Percentiles rank a stretch among this genome's conserved stretches.
Evolutionary conservation across 1,284 basidiomycete genomes (phyloP).

Genomic region (Naganishia sp.): DNA sequence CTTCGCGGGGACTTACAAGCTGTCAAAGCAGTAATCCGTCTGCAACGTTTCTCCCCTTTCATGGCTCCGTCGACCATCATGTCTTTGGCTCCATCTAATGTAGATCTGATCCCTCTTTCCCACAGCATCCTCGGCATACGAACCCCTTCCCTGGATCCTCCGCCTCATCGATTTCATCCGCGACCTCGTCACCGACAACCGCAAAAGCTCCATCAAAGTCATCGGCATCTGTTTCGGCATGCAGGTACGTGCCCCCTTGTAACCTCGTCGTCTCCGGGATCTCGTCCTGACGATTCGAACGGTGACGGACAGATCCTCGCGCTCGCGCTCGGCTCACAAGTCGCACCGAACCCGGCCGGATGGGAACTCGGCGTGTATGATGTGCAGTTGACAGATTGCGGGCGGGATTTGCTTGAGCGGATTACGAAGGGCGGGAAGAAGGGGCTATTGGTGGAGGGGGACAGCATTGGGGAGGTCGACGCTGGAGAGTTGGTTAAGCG

Average conservation of each 20-base stretch:
- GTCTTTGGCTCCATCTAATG: not conserved
- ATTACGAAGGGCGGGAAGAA: not conserved
- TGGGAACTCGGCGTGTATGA: conserved; percentile 59
- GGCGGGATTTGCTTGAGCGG: conserved; percentile 53
- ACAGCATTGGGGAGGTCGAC: conserved; percentile 32
- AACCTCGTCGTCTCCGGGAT: too few species aligned
- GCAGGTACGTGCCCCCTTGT: conserved; percentile 24
- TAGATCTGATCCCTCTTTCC: not conserved
- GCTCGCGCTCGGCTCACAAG: conserved; percentile 55
- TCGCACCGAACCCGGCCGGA: conserved; percentile 54
- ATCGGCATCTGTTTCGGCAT: conserved; percentile 58
- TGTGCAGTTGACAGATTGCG: conserved; percentile 53
- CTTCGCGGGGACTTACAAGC: too few species aligned
- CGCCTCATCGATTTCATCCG: conserved; percentile 45
- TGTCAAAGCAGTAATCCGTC: too few species aligned
- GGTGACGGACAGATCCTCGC: conserved; percentile 55
- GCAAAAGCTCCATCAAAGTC: conserved; percentile 44
- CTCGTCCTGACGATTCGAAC: not conserved
- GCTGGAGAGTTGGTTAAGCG: conserved; percentile 35
- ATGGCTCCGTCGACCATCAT: not conserved
- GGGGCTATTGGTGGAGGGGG: not conserved
- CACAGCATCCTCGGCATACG: conserved; percentile 48
- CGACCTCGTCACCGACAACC: conserved; percentile 37
- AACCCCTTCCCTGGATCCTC: conserved; percentile 43
- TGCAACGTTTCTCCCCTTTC: too few species aligned